Evolutionary conservation across 2,329 filamentous ascomycete species (phyloP).

Genomic region (Mycosphaerella sp.): DNA sequence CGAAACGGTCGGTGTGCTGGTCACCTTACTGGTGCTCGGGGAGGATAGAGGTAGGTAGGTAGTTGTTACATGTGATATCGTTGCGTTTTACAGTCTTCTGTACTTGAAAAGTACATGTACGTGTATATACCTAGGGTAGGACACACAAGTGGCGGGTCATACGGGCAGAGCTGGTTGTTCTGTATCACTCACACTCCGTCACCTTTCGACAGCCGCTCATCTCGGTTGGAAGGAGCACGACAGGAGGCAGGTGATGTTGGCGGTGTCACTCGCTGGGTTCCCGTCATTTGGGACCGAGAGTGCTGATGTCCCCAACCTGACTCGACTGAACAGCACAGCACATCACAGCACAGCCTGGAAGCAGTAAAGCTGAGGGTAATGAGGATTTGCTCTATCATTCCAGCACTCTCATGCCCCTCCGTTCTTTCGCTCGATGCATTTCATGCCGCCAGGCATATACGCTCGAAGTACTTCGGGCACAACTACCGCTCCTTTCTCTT

Average conservation of each 20-base stretch:
- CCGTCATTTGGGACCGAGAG: not conserved
- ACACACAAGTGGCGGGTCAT: no score
- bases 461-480: constrained; percentile 73
- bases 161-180: no score
- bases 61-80: no score
- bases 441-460: constrained; percentile 58
- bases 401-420: not conserved
- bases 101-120: no score
- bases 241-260: not conserved
- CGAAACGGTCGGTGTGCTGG: no score
- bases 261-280: no score
- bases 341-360: no score
- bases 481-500: constrained; percentile 56
- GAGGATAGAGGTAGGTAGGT: no score
- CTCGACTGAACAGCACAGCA: not conserved
- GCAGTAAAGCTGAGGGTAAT: no score
- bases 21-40: no score
- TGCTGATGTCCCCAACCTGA: not conserved
- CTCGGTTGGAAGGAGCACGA: not conserved
- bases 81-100: no score
- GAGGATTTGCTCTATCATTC: not conserved
- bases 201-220: not conserved
- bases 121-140: no score
- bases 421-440: constrained; percentile 7
- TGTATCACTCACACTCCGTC: not conserved